Evolutionary conservation across 1,284 basidiomycete species (phyloP).

Genomic region (Malassezia slooffiae): DNA sequence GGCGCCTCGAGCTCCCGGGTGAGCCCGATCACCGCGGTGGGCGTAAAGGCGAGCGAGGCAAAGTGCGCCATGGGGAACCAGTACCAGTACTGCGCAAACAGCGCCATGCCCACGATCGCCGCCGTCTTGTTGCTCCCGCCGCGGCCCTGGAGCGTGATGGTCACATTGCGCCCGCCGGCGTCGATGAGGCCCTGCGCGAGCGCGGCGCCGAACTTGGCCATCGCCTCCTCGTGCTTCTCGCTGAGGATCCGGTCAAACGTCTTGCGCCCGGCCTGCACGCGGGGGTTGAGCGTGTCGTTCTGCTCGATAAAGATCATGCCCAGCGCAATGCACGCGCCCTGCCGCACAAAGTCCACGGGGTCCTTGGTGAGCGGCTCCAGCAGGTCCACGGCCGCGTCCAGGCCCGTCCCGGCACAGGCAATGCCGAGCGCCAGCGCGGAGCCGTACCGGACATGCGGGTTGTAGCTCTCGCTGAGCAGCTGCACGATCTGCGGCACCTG

Average conservation of each 20-base stretch:
- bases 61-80: constrained; percentile 47
- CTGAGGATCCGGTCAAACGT: constrained; percentile 39
- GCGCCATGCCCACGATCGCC: constrained; percentile 46
- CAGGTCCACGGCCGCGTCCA: constrained; percentile 43
- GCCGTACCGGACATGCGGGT: constrained; percentile 46
- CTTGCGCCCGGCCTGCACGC: constrained; percentile 35
- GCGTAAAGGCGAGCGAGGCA: constrained; percentile 42
- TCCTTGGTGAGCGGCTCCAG: constrained; percentile 46
- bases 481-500: constrained; percentile 45
- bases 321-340: constrained; percentile 43
- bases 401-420: constrained; percentile 44
- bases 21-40: constrained; percentile 42
- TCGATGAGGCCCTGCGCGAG: constrained; percentile 43
- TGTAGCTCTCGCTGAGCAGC: constrained; percentile 46
- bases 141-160: constrained; percentile 40
- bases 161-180: constrained; percentile 45
- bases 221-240: constrained; percentile 46
- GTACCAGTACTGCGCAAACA: constrained; percentile 47
- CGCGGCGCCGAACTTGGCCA: constrained; percentile 46
- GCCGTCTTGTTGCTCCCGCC: constrained; percentile 42
- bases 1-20: constrained; percentile 38
- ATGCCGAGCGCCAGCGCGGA: constrained; percentile 45
- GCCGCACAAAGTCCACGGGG: constrained; percentile 45
- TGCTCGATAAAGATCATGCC: constrained; percentile 45
- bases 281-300: constrained; percentile 44